phyloP scores from a whole-genome alignment of 2,329 filamentous ascomycete species.

The Macrophomina tecta region DNA sequence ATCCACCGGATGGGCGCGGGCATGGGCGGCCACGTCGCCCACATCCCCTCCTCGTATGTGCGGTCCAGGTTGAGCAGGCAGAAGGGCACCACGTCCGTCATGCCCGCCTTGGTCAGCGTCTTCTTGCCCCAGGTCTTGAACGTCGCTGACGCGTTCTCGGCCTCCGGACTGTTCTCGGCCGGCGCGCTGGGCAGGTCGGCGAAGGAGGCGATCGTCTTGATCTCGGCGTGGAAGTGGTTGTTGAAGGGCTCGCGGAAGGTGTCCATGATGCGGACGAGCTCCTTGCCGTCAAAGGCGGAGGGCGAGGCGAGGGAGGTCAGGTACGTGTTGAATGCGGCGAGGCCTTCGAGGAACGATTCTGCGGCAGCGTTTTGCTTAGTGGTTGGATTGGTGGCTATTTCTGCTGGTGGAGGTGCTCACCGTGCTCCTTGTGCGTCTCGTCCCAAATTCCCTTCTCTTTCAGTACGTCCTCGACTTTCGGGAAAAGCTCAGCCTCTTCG shows the following conservation, averaged over 20 bases:
- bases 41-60: slow-evolving; percentile 64
- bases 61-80: slow-evolving; percentile 68
- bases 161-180: slow-evolving; percentile 49
- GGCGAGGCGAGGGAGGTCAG: slow-evolving; percentile 34
- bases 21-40: slow-evolving; percentile 70
- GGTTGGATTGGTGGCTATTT: not conserved
- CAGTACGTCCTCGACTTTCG: slow-evolving; percentile 40
- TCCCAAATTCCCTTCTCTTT: slow-evolving; percentile 39
- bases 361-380: slow-evolving; percentile 5
- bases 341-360: slow-evolving; percentile 40
- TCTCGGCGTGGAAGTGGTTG: slow-evolving; percentile 44
- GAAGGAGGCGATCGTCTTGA: slow-evolving; percentile 40
- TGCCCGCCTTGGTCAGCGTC: slow-evolving; percentile 66
- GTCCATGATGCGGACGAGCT: slow-evolving; percentile 38
- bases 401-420: slow-evolving; percentile 30
- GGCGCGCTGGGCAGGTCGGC: slow-evolving; percentile 60
- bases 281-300: slow-evolving; percentile 34
- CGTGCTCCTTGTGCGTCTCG: slow-evolving; percentile 43
- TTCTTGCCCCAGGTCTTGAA: slow-evolving; percentile 69
- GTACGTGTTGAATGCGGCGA: slow-evolving; percentile 37
- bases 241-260: slow-evolving; percentile 38
- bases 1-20: slow-evolving; percentile 66
- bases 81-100: slow-evolving; percentile 67
- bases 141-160: slow-evolving; percentile 54
- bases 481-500: slow-evolving; percentile 45